Percentiles rank a stretch among this genome's conserved stretches.
phyloP scores from a whole-genome alignment of 768 basidiomycete genomes.

The Gautieria morchelliformis region DNA sequence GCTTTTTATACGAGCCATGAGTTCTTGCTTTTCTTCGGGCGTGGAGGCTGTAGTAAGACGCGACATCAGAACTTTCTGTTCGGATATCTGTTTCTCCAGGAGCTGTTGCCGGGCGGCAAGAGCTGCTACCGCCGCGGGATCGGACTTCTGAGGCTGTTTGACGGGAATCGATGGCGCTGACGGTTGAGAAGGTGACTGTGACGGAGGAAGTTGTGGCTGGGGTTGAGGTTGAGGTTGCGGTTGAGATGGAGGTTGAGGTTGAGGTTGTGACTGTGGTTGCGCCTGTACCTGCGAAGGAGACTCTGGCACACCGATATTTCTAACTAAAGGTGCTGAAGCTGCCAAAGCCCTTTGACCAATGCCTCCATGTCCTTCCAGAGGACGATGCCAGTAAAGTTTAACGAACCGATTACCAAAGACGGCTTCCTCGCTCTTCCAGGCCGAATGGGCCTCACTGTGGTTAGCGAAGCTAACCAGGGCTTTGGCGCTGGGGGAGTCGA shows the following conservation, averaged over 20 bases:
- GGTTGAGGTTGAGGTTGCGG: not conserved
- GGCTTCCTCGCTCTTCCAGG: slow-evolving; percentile 92
- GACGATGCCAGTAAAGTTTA: slow-evolving; percentile 92
- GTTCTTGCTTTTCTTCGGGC: slow-evolving; percentile 64
- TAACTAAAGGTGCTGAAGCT: slow-evolving; percentile 68
- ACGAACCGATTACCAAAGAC: slow-evolving; percentile 92
- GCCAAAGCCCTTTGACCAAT: slow-evolving; percentile 70
- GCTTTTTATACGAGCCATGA: slow-evolving; percentile 68
- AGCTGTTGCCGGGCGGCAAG: slow-evolving; percentile 69
- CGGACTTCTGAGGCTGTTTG: slow-evolving; percentile 11
- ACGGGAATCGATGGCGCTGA: not conserved
- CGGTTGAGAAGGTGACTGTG: not conserved
- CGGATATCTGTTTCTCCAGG: slow-evolving; percentile 73
- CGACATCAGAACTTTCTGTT: slow-evolving; percentile 81
- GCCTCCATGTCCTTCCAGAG: slow-evolving; percentile 84
- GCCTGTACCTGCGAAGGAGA: slow-evolving; percentile 16
- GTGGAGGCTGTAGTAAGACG: slow-evolving; percentile 50
- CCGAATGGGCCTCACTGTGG: slow-evolving; percentile 76
- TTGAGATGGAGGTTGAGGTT: not conserved
- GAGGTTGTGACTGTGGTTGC: not conserved
- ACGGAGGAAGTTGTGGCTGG: not conserved
- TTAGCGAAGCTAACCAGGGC: slow-evolving; percentile 81
- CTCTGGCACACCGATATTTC: slow-evolving; percentile 35
- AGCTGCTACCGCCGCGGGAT: slow-evolving; percentile 17
- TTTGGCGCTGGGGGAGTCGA: slow-evolving; percentile 65